Conservation (phyloP, 805 yeast species). For the Aciculoconidium aculeatum region DNA sequence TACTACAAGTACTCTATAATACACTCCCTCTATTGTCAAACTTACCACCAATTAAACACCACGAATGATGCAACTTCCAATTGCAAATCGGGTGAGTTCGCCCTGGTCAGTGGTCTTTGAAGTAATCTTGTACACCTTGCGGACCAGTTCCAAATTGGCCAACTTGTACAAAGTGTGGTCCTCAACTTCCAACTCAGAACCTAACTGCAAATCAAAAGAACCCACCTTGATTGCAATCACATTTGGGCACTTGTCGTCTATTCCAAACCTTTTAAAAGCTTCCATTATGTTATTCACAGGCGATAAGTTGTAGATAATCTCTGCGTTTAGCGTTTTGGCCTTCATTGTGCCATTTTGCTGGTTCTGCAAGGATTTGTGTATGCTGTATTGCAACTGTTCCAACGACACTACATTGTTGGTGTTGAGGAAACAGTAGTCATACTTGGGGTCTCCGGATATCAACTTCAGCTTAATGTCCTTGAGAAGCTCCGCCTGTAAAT, state of each 20-base stretch:
- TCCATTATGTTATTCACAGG: slow-evolving; percentile 70
- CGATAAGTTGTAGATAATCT: slow-evolving; percentile 60
- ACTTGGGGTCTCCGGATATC: slow-evolving; percentile 38
- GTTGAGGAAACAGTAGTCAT: slow-evolving; percentile 63
- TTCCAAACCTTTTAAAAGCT: slow-evolving; percentile 65
- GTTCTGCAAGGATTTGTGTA: slow-evolving; percentile 58
- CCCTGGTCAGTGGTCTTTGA: slow-evolving; percentile 15
- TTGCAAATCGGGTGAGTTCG: slow-evolving; percentile 35
- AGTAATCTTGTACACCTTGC: slow-evolving; percentile 31
- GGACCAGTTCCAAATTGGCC: slow-evolving; percentile 25
- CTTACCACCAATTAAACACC: no score
- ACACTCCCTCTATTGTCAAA: no score
- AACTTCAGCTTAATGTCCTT: slow-evolving; percentile 39
- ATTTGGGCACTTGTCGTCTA: slow-evolving; percentile 42
- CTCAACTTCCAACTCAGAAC: slow-evolving; percentile 9
- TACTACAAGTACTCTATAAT: no score
- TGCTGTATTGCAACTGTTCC: slow-evolving; percentile 58
- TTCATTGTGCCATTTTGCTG: slow-evolving; percentile 40
- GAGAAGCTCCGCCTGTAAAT: slow-evolving; percentile 36
- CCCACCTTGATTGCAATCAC: slow-evolving; percentile 49
- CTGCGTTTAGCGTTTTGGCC: slow-evolving; percentile 67
- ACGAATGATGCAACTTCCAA: slow-evolving; percentile 45
- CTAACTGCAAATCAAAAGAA: slow-evolving; percentile 20
- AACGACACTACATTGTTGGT: slow-evolving; percentile 50
- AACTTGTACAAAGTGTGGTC: slow-evolving; percentile 18